These are phyloP conservation scores for Podaxis sp. DNA, from an alignment of 768 basidiomycete genomes.

Conservation along the genomic window DNA sequence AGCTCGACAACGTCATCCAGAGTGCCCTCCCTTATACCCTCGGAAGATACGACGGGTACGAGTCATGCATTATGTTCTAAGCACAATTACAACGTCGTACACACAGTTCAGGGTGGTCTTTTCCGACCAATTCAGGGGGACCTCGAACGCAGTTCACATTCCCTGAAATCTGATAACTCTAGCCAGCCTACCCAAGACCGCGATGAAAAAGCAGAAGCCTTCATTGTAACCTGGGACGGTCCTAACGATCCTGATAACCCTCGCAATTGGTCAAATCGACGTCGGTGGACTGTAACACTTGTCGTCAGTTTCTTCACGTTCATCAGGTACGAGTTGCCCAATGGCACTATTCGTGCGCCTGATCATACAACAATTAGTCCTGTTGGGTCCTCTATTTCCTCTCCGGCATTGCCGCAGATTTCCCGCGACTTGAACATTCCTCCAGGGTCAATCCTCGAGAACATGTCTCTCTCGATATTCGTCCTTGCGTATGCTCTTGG, in stretches of 20 bases:
- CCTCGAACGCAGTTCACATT: background rate
- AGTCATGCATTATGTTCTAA: background rate
- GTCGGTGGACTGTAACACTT: constrained; percentile 64
- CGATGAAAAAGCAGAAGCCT: background rate
- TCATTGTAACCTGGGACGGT: constrained; percentile 51
- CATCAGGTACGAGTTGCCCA: constrained; percentile 66
- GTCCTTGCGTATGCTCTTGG: constrained; percentile 39
- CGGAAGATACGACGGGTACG: constrained; percentile 7
- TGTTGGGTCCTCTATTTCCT: constrained; percentile 33
- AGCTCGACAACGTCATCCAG: background rate
- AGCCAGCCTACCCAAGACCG: background rate
- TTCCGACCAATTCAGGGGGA: background rate
- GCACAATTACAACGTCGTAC: background rate
- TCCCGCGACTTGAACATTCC: constrained; percentile 27
- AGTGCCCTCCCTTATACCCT: constrained; percentile 2
- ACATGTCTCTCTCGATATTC: constrained; percentile 44
- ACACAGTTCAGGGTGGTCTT: constrained; percentile 3
- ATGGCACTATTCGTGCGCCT: constrained; percentile 61
- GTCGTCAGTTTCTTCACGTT: constrained; percentile 69
- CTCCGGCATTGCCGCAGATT: constrained; percentile 28
- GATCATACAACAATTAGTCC: constrained; percentile 21
- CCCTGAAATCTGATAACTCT: background rate
- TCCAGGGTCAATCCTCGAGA: constrained; percentile 32
- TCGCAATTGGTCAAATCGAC: constrained; percentile 55
- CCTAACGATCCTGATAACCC: constrained; percentile 59